These are phyloP conservation scores for Paramecium octaurelia DNA, from an alignment of 73 alveolate genomes.

Conservation along the genomic window DNA sequence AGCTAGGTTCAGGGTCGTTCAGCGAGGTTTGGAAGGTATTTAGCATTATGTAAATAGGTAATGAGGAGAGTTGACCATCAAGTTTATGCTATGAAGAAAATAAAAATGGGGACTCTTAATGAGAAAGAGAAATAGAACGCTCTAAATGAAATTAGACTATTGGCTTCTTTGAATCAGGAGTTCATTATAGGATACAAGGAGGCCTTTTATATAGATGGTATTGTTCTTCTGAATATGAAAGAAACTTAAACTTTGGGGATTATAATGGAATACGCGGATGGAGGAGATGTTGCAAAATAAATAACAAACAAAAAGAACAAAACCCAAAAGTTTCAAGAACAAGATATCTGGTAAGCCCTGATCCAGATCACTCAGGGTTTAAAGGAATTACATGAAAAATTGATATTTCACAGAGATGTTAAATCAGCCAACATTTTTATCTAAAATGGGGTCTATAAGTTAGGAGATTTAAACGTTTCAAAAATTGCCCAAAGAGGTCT, in stretches of 20 bases:
- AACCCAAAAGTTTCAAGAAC: conserved; percentile 71
- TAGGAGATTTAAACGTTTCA: conserved; percentile 92
- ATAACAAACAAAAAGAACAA: conserved; percentile 70
- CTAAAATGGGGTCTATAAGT: conserved; percentile 72
- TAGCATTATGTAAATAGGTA: neutral
- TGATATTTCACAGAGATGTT: conserved; percentile 86
- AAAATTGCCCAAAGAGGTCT: conserved; percentile 83
- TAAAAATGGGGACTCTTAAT: conserved; percentile 69
- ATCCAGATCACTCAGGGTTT: conserved; percentile 82
- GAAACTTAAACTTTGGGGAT: conserved; percentile 71
- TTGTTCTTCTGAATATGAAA: conserved; percentile 49
- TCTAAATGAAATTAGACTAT: conserved; percentile 73
- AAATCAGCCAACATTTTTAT: conserved; percentile 90
- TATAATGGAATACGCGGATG: conserved; percentile 92
- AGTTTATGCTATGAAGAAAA: conserved; percentile 77
- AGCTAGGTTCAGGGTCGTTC: conserved; percentile 74
- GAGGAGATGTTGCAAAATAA: conserved; percentile 79
- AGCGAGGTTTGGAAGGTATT: conserved; percentile 68
- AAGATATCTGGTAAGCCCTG: conserved; percentile 83
- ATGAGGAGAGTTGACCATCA: conserved; percentile 66
- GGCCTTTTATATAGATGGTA: conserved; percentile 73
- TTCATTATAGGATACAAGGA: conserved; percentile 82
- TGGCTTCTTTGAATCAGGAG: conserved; percentile 69
- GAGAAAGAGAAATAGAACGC: conserved; percentile 73
- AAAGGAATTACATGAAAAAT: conserved; percentile 78